Evolutionary conservation across 2,329 filamentous ascomycete genomes (phyloP).

Genomic region (Polychaeton citri): DNA sequence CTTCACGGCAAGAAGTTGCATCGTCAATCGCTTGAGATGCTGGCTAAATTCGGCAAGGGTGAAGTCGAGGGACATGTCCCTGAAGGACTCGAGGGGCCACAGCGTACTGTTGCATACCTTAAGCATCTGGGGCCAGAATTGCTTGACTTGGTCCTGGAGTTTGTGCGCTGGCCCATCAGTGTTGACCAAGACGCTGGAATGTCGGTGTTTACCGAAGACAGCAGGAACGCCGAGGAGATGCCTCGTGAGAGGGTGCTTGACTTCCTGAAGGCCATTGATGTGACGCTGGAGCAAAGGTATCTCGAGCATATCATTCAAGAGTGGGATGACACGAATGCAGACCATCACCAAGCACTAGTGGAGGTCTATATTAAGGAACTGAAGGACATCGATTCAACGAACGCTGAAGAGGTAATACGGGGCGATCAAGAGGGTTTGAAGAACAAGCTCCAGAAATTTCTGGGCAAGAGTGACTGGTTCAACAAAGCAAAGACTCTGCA

Average conservation of each 20-base stretch:
- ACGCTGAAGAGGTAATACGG: slow-evolving; percentile 20
- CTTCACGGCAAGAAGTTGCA: slow-evolving; percentile 92
- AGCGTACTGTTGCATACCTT: slow-evolving; percentile 77
- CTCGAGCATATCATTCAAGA: slow-evolving; percentile 84
- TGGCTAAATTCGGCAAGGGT: slow-evolving; percentile 62
- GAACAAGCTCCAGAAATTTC: slow-evolving; percentile 56
- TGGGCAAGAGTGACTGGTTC: slow-evolving; percentile 67
- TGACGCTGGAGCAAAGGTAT: slow-evolving; percentile 62
- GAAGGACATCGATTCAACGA: slow-evolving; percentile 20
- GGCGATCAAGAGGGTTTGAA: slow-evolving; percentile 19
- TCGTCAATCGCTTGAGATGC: slow-evolving; percentile 67
- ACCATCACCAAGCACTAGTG: slow-evolving; percentile 76
- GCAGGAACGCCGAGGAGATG: slow-evolving; percentile 83
- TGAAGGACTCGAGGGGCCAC: slow-evolving; percentile 59
- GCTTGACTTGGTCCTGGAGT: slow-evolving; percentile 83
- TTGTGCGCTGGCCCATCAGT: slow-evolving; percentile 74
- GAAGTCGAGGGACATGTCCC: slow-evolving; percentile 32
- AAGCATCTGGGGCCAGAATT: slow-evolving; percentile 75
- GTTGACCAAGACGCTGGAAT: slow-evolving; percentile 64
- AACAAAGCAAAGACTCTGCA: slow-evolving; percentile 52
- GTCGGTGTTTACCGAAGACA: slow-evolving; percentile 87
- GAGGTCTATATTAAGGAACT: slow-evolving; percentile 53
- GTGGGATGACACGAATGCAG: slow-evolving; percentile 68
- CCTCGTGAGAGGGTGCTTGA: slow-evolving; percentile 62
- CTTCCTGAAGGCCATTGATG: slow-evolving; percentile 59